Evolutionary conservation across 1,284 basidiomycete genomes (phyloP), one percentile per base, ranked within the genome.

Genomic region (Cryptococcus depauperatus): DNA sequence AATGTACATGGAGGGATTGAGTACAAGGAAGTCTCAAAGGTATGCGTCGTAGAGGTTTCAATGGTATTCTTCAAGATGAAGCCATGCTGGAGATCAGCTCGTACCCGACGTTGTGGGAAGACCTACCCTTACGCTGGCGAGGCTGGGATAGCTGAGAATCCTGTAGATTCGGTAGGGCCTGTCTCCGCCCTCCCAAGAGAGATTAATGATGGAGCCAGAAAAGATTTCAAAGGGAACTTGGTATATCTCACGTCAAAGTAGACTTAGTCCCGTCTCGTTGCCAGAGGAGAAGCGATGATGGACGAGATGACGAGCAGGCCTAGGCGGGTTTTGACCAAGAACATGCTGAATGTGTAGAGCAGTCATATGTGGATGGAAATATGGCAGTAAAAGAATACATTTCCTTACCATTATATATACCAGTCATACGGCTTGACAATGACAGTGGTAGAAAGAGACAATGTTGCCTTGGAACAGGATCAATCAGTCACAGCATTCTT

Each of bases 121-220:
- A 47, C 45, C 38, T 30, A 47, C 46, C 14, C 25, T 34, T 16
- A 35, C 25, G 23, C 26, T 42, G 10, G 33, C 19, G 18, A 47
- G 25, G 18, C 40, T 40, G 19, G 40, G 38, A 26, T 47, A 47
- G 8, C 30, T n/a, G 16, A 47, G 14, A 35, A 47, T 47, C 11
- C 39, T 41, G 41, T 47, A 47, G 10, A 47, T 16, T n/a, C 38
- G n/a, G 42, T 47, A 47, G 42, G 26, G 35, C 14, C 46, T 40
- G 32, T 47, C 41, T 16, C 41, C 46, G 2, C 46, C 41, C 28
- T 47, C 46, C 46, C 46, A 43, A 22, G 41, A 21, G 9, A 43
- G 22, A 23, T 43, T 19, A 14, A 43, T 18, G 10, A 34, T 43
- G 14, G 33, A 35, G 5, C 42, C 42, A 14, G 42, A 9, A 9